phyloP scores from a whole-genome alignment of 352 stramenopile genomes.

The Globisporangium rhizosaccharum region DNA sequence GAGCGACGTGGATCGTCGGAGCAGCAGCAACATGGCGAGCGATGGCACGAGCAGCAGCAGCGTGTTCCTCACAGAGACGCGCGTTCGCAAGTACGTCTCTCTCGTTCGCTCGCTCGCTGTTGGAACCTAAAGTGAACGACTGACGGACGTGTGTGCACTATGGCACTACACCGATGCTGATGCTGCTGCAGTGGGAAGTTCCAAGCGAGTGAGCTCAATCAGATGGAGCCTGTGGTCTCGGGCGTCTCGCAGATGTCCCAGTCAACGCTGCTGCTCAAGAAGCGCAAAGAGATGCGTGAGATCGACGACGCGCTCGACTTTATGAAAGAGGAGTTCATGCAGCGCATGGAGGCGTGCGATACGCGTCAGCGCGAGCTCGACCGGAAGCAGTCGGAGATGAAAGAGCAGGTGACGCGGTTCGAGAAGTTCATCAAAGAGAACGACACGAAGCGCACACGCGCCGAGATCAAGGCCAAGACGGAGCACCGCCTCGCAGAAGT shows the following conservation, averaged over 20 bases:
- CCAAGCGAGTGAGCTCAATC: slow-evolving; percentile 47
- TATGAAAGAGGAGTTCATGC: slow-evolving; percentile 90
- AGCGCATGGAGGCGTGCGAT: slow-evolving; percentile 86
- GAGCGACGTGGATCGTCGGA: slow-evolving; percentile 7
- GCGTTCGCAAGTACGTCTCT: slow-evolving; percentile 24
- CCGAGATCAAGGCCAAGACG: slow-evolving; percentile 86
- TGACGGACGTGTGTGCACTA: background rate
- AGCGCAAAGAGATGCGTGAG: slow-evolving; percentile 91
- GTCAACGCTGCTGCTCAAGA: slow-evolving; percentile 88
- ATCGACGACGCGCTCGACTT: slow-evolving; percentile 90
- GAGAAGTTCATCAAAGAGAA: slow-evolving; percentile 95
- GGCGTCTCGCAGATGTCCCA: slow-evolving; percentile 87
- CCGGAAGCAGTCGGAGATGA: slow-evolving; percentile 88
- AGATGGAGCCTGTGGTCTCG: slow-evolving; percentile 75
- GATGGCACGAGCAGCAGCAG: slow-evolving; percentile 43
- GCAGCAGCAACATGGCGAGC: slow-evolving; percentile 26
- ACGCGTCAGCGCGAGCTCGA: slow-evolving; percentile 77
- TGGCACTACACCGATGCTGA: background rate
- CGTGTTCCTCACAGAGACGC: slow-evolving; percentile 75
- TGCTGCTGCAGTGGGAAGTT: slow-evolving; percentile 27
- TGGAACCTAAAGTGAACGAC: background rate
- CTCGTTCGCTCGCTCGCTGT: no score
- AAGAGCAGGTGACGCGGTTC: slow-evolving; percentile 87
- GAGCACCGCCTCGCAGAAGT: slow-evolving; percentile 68
- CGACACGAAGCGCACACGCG: slow-evolving; percentile 83